Conservation (phyloP, 495 filamentous ascomycete genomes). For the Lineolata rhizophorae region DNA sequence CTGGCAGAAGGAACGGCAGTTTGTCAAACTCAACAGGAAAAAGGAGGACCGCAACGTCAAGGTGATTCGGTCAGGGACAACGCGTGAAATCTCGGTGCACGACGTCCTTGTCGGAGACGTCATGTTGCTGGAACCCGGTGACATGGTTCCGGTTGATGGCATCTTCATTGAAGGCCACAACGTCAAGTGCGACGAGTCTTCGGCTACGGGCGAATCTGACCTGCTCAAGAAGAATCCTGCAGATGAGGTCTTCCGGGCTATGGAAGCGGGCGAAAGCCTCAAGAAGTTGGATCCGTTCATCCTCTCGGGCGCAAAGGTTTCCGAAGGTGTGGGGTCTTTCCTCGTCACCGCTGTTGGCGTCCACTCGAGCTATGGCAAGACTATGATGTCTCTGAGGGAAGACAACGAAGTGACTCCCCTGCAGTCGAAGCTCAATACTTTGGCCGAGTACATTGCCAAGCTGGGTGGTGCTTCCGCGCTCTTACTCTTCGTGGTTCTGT, state of each 20-base stretch:
- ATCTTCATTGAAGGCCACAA: constrained; percentile 25
- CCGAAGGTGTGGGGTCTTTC: constrained; percentile 76
- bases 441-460: constrained; percentile 89
- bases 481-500: constrained; percentile 71
- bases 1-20: constrained; percentile 24
- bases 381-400: constrained; percentile 80
- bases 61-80: constrained; percentile 54
- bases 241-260: constrained; percentile 61
- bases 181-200: constrained; percentile 43
- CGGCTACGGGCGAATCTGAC: constrained; percentile 47
- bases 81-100: constrained; percentile 53
- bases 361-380: constrained; percentile 78
- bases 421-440: constrained; percentile 73
- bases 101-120: constrained; percentile 73
- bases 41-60: constrained; percentile 40
- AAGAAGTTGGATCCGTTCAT: constrained; percentile 87
- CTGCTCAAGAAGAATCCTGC: constrained; percentile 39
- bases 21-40: constrained; percentile 24
- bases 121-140: constrained; percentile 66
- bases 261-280: constrained; percentile 52
- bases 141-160: constrained; percentile 36
- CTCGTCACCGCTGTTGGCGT: constrained; percentile 71
- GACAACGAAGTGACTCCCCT: constrained; percentile 85
- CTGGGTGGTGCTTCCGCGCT: constrained; percentile 68
- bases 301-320: constrained; percentile 75